Percentiles rank a stretch among this genome's conserved stretches.
Conservation (phyloP, 306 rosid genomes). For the Prinsepia uniflora region DNA sequence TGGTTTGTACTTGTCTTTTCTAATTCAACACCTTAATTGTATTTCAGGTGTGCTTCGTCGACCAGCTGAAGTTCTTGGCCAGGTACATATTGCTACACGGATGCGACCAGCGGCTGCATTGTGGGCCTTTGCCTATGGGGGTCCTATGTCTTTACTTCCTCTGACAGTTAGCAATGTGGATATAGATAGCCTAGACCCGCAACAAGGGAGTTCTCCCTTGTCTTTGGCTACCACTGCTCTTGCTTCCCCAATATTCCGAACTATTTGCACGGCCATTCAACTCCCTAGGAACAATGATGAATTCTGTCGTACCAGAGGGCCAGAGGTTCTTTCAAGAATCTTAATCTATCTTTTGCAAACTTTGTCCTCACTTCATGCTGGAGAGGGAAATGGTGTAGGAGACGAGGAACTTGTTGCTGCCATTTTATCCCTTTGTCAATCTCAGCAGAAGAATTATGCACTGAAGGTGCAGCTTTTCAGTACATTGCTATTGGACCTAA, state of each 20-base stretch:
- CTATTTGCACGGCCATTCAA: constrained; percentile 66
- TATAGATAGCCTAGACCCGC: constrained; percentile 75
- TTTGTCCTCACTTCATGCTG: constrained; percentile 65
- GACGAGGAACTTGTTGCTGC: constrained; percentile 95
- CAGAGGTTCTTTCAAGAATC: constrained; percentile 93
- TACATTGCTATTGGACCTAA: constrained; percentile 74
- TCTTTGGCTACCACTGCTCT: constrained; percentile 74
- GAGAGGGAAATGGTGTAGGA: constrained; percentile 62
- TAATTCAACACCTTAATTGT: constrained; percentile 21
- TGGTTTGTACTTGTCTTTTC: constrained; percentile 24
- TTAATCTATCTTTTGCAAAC: constrained; percentile 78
- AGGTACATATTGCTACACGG: constrained; percentile 86
- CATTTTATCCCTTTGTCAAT: constrained; percentile 80
- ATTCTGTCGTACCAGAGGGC: constrained; percentile 74
- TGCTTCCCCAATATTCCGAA: constrained; percentile 79
- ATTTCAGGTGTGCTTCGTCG: constrained; percentile 80
- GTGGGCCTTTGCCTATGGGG: constrained; percentile 97
- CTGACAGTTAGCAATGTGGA: constrained; percentile 64
- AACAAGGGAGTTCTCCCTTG: constrained; percentile 49
- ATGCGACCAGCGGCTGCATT: constrained; percentile 77
- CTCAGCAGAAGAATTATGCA: constrained; percentile 63
- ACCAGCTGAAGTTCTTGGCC: constrained; percentile 99
- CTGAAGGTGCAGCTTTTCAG: constrained; percentile 93
- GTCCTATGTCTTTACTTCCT: constrained; percentile 95
- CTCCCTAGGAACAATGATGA: constrained; percentile 88